A percentile compares a stretch with the other conserved stretches of the same genome.
phyloP scores from a whole-genome alignment of 345 rosid genomes.

The Linum usitatissimum region DNA sequence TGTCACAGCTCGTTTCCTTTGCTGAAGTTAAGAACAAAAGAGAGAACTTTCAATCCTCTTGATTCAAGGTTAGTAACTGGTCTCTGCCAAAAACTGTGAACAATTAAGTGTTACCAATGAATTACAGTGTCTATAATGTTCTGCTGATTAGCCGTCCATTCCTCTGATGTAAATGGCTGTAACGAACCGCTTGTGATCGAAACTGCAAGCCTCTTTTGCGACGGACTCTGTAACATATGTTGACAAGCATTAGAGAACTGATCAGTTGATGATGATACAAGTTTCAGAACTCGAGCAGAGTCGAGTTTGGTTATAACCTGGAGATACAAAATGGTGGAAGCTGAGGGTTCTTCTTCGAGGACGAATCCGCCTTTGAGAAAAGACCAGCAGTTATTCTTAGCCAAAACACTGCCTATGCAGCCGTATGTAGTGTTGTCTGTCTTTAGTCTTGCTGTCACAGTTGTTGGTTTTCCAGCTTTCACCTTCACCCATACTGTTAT shows the following conservation, averaged over 20 bases:
- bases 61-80: not conserved
- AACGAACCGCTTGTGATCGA: constrained; percentile 40
- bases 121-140: constrained; percentile 43
- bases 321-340: constrained; percentile 33
- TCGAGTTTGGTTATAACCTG: constrained; percentile 25
- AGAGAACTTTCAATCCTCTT: not conserved
- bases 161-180: constrained; percentile 58
- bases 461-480: constrained; percentile 35
- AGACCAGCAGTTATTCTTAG: constrained; percentile 72
- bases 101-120: not conserved
- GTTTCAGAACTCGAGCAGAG: not conserved
- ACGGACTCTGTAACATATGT: constrained; percentile 37
- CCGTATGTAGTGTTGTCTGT: constrained; percentile 25
- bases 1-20: constrained; percentile 57
- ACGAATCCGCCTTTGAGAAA: constrained; percentile 88
- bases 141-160: constrained; percentile 63
- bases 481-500: constrained; percentile 61
- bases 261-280: not conserved
- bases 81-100: not conserved
- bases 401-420: constrained; percentile 67
- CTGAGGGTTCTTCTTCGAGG: constrained; percentile 37
- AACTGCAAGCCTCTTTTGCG: constrained; percentile 24
- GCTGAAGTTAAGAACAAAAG: constrained; percentile 22
- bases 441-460: constrained; percentile 49
- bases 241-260: not conserved